These are phyloP conservation scores for Hibiscus mutabilis DNA, from an alignment of 345 rosid genomes.

Conservation along the genomic window DNA sequence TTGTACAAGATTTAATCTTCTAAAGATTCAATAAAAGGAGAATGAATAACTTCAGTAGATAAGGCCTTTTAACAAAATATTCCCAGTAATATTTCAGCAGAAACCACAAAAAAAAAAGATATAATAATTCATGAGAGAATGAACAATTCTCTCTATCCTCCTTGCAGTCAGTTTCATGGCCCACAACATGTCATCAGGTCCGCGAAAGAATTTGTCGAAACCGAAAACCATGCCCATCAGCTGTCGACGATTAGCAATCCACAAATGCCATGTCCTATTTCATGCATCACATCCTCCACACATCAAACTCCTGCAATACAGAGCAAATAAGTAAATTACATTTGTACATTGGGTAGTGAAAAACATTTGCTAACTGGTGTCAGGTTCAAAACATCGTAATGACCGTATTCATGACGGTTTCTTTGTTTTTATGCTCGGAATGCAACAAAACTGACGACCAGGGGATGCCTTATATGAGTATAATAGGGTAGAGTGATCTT, in stretches of 20 bases:
- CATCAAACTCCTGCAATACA: conserved; percentile 6
- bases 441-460: neutral
- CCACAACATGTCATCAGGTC: neutral
- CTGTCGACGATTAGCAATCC: too few species aligned
- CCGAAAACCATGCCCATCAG: neutral
- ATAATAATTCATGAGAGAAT: neutral
- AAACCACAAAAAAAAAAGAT: too few species aligned
- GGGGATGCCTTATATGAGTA: too few species aligned
- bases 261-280: neutral
- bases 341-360: neutral
- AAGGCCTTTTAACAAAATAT: too few species aligned
- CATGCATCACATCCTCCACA: conserved; percentile 7
- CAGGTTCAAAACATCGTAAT: neutral
- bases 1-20: too few species aligned
- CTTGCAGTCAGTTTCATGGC: neutral
- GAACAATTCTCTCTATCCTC: neutral
- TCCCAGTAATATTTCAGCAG: too few species aligned
- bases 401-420: too few species aligned
- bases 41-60: too few species aligned
- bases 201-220: neutral
- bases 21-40: too few species aligned
- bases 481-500: too few species aligned
- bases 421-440: neutral
- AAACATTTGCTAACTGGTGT: neutral
- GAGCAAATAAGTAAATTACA: neutral